Conservation (phyloP, 805 yeast species). For the Sungouiozyma ichnusensis region DNA sequence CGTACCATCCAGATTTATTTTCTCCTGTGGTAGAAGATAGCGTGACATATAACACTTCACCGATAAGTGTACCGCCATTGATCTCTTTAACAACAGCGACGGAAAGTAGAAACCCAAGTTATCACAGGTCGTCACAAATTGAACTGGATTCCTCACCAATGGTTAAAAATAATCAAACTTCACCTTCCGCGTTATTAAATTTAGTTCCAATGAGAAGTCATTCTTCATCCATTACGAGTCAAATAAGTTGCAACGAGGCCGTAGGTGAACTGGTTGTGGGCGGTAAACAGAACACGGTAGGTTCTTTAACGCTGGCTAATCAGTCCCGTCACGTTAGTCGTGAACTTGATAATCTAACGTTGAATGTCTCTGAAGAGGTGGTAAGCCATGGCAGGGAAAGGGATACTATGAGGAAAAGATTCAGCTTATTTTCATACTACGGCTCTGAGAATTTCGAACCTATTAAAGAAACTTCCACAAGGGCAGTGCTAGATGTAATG, state of each 20-base stretch:
- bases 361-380: not conserved
- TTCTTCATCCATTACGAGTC: not conserved
- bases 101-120: not conserved
- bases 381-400: not conserved
- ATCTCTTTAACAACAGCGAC: not conserved
- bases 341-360: not conserved
- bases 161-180: not conserved
- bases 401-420: conserved; percentile 23
- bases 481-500: not conserved
- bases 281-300: not conserved
- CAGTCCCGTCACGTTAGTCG: not conserved
- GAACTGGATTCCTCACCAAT: not conserved
- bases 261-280: not conserved
- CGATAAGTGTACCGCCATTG: not conserved
- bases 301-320: not conserved
- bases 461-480: not conserved
- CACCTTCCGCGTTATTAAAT: not conserved
- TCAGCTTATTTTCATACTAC: conserved; percentile 33
- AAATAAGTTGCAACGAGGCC: not conserved
- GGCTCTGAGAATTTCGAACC: conserved; percentile 8
- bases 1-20: conserved; percentile 51
- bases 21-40: conserved; percentile 5
- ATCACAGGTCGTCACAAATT: not conserved
- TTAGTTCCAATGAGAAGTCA: not conserved
- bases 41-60: not conserved